A percentile compares a stretch with the other conserved stretches of the same genome.
Evolutionary conservation across 2,329 filamentous ascomycete genomes (phyloP).

Genomic region (Colletotrichum gloeosporioides): DNA sequence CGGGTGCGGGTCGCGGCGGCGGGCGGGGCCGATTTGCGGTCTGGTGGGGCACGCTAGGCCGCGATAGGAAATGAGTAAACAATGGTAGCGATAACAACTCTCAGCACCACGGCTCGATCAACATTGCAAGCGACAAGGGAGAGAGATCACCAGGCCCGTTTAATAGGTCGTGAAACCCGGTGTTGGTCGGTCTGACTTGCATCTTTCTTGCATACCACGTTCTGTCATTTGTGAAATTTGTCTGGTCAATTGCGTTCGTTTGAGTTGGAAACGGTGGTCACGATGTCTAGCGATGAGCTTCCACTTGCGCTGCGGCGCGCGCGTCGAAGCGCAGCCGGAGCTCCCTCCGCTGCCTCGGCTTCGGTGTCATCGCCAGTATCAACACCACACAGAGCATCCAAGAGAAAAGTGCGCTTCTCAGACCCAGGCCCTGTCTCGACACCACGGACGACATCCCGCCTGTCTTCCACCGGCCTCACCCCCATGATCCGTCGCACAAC

Average conservation of each 20-base stretch:
- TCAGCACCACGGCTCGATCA: not conserved
- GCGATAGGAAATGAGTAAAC: conserved; percentile 52
- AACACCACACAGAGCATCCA: conserved; percentile 26
- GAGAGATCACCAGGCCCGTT: not conserved
- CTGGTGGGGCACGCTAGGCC: conserved; percentile 35
- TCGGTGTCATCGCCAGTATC: conserved; percentile 19
- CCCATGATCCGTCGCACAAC: conserved; percentile 61
- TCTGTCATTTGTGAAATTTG: not conserved
- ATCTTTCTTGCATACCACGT: not conserved
- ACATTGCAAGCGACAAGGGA: not conserved
- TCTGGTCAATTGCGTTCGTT: not conserved
- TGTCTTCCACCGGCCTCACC: conserved; percentile 57
- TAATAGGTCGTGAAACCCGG: not conserved
- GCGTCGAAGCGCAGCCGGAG: conserved; percentile 43
- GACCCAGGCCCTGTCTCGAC: conserved; percentile 52
- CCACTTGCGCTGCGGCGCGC: conserved; percentile 62
- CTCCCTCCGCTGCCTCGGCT: not conserved
- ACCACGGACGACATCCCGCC: conserved; percentile 23
- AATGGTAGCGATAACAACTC: conserved; percentile 29
- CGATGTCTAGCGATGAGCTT: conserved; percentile 47
- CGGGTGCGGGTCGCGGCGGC: not conserved
- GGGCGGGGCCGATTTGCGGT: not conserved
- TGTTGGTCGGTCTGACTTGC: not conserved
- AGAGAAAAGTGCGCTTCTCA: conserved; percentile 64
- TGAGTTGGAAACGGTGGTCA: not conserved